A percentile compares a stretch with the other conserved stretches of the same genome.
Conservation (phyloP, 2,329 filamentous ascomycete species). For the Ceratocystiopsis sp. region DNA sequence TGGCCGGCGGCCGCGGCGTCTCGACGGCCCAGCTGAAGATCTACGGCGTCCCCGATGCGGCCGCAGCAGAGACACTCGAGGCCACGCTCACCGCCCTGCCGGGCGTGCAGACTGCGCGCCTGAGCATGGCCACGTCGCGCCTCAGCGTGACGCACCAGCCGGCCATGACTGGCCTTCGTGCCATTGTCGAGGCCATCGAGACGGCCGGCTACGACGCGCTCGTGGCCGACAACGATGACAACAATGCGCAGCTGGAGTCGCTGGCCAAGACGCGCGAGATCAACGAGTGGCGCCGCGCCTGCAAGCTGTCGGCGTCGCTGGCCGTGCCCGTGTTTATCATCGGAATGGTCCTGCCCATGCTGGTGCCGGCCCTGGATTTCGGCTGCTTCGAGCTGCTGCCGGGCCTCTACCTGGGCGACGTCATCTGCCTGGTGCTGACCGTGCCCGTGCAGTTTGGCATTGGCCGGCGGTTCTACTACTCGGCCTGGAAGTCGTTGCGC, state of each 20-base stretch:
- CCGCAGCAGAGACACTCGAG: constrained; percentile 57
- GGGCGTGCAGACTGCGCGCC: constrained; percentile 56
- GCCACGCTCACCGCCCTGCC: constrained; percentile 43
- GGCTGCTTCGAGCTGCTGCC: constrained; percentile 48
- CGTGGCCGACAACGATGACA: constrained; percentile 81
- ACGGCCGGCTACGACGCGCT: constrained; percentile 74
- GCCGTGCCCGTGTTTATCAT: constrained; percentile 82
- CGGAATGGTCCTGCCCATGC: constrained; percentile 91
- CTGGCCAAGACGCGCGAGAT: constrained; percentile 94
- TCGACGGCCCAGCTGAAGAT: constrained; percentile 64
- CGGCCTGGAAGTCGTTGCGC: constrained; percentile 82
- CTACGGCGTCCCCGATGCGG: constrained; percentile 60
- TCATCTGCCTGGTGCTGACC: constrained; percentile 69
- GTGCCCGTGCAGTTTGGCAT: constrained; percentile 94
- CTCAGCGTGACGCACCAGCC: constrained; percentile 60
- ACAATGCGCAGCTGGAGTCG: constrained; percentile 90
- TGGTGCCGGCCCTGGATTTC: constrained; percentile 57
- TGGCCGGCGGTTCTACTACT: constrained; percentile 82
- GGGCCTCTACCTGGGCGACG: constrained; percentile 75
- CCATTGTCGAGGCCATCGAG: constrained; percentile 69
- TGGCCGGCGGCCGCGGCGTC: constrained; percentile 33
- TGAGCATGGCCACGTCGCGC: constrained; percentile 58
- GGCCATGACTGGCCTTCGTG: constrained; percentile 57
- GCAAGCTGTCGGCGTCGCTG: constrained; percentile 61
- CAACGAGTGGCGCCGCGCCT: constrained; percentile 74